Percentiles rank a stretch among this genome's conserved stretches.
phyloP scores from a whole-genome alignment of 805 yeast species.

The Lipomyces lipofer region DNA sequence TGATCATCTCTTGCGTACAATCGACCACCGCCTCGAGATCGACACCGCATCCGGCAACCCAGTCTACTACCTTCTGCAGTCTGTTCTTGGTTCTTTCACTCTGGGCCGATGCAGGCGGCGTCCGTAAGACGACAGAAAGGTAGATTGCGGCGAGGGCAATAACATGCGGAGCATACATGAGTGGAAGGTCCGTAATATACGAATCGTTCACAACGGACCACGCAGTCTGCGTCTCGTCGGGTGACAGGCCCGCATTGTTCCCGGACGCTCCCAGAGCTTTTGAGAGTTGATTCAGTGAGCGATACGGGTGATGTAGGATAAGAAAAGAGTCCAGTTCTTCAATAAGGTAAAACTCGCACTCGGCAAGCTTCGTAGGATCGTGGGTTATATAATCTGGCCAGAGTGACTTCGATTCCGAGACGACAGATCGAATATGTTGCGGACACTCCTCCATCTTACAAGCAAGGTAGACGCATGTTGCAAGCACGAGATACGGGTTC shows the following conservation, averaged over 20 bases:
- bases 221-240: conserved; percentile 69
- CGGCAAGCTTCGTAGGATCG: conserved; percentile 88
- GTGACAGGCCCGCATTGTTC: conserved; percentile 38
- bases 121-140: conserved; percentile 61
- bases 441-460: conserved; percentile 96
- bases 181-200: conserved; percentile 80
- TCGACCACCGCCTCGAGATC: conserved; percentile 76
- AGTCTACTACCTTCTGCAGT: conserved; percentile 59
- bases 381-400: conserved; percentile 97
- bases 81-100: conserved; percentile 41
- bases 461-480: conserved; percentile 85
- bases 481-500: conserved; percentile 74
- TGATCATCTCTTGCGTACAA: conserved; percentile 79
- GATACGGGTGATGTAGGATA: conserved; percentile 46
- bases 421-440: conserved; percentile 81
- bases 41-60: conserved; percentile 73
- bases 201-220: conserved; percentile 92
- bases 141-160: conserved; percentile 82
- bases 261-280: conserved; percentile 49
- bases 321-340: conserved; percentile 65
- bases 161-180: conserved; percentile 85
- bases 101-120: conserved; percentile 38
- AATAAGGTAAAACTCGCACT: conserved; percentile 88
- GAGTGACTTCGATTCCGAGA: conserved; percentile 78
- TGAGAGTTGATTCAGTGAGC: conserved; percentile 39